Conservation (phyloP, 2,329 filamentous ascomycete species). For the Epichloe hybrida region DNA sequence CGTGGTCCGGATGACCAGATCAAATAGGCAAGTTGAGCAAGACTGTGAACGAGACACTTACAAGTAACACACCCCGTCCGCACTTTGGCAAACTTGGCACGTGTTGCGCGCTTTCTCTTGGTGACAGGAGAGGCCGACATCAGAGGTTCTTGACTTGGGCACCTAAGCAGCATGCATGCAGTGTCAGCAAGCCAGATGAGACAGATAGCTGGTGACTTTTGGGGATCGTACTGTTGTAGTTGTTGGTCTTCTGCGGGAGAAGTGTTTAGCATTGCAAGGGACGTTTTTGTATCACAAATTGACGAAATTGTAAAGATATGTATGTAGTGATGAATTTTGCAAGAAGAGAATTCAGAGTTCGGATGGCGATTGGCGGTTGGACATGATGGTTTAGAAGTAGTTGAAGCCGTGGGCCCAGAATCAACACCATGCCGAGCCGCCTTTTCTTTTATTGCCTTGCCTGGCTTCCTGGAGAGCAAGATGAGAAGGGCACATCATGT, state of each 20-base stretch:
- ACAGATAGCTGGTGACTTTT: background rate
- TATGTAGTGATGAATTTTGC: background rate
- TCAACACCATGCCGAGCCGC: background rate
- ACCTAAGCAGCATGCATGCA: background rate
- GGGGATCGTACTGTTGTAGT: background rate
- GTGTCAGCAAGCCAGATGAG: background rate
- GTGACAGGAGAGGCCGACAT: slow-evolving; percentile 8
- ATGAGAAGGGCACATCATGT: background rate
- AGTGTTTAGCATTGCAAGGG: background rate
- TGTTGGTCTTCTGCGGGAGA: background rate
- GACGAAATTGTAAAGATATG: background rate
- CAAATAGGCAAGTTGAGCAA: too few species aligned
- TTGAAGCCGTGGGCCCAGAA: background rate
- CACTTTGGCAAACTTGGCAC: slow-evolving; percentile 19
- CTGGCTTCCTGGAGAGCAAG: background rate
- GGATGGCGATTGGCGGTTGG: background rate
- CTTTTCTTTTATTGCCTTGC: background rate
- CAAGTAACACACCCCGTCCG: slow-evolving; percentile 19
- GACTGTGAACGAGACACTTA: slow-evolving; percentile 10
- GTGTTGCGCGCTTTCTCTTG: slow-evolving; percentile 7
- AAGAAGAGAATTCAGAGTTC: background rate
- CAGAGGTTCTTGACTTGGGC: slow-evolving; percentile 2
- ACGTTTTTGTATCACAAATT: background rate
- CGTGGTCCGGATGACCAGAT: background rate
- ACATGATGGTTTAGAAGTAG: background rate